These are phyloP conservation scores for Raffaelea ambrosiae DNA, from an alignment of 2,329 filamentous ascomycete genomes.

Conservation along the genomic window DNA sequence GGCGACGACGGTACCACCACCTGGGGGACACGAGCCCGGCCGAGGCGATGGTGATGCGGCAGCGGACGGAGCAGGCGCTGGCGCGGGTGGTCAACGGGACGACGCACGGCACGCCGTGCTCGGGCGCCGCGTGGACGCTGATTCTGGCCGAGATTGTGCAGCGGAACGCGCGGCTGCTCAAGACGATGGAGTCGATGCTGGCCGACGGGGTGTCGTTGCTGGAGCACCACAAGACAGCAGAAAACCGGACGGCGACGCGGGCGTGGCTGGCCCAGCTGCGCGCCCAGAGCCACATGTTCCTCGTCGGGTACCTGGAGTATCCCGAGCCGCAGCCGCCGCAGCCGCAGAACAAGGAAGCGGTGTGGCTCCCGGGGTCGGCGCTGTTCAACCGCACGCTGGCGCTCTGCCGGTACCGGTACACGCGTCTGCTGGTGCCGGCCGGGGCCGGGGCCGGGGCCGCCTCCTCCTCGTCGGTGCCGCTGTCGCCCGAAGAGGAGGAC, in stretches of 20 bases:
- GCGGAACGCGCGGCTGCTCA: conserved; percentile 24
- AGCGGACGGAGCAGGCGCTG: conserved; percentile 22
- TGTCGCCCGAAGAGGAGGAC: conserved; percentile 25
- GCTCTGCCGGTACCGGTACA: conserved; percentile 33
- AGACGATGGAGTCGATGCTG: conserved; percentile 21
- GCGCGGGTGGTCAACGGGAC: conserved; percentile 14
- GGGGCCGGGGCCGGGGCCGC: conserved; percentile 4
- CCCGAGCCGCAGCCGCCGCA: conserved; percentile 19
- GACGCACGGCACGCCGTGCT: conserved; percentile 15
- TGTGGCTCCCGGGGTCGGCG: conserved; percentile 23
- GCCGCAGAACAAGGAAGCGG: not conserved
- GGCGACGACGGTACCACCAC: conserved; percentile 28
- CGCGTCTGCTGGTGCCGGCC: conserved; percentile 22
- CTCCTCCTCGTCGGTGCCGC: conserved; percentile 4
- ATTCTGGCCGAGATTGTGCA: conserved; percentile 33
- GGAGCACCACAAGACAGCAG: not conserved
- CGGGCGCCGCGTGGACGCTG: conserved; percentile 34
- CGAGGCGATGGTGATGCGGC: conserved; percentile 26
- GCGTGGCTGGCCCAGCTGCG: conserved; percentile 24
- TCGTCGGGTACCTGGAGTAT: conserved; percentile 37
- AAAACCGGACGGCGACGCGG: conserved; percentile 18
- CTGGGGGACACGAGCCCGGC: conserved; percentile 20
- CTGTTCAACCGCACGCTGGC: conserved; percentile 28
- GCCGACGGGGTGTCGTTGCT: conserved; percentile 8
- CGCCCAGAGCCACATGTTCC: conserved; percentile 30